Conservation (phyloP, 768 basidiomycete genomes). For the Favolaschia claudopus region DNA sequence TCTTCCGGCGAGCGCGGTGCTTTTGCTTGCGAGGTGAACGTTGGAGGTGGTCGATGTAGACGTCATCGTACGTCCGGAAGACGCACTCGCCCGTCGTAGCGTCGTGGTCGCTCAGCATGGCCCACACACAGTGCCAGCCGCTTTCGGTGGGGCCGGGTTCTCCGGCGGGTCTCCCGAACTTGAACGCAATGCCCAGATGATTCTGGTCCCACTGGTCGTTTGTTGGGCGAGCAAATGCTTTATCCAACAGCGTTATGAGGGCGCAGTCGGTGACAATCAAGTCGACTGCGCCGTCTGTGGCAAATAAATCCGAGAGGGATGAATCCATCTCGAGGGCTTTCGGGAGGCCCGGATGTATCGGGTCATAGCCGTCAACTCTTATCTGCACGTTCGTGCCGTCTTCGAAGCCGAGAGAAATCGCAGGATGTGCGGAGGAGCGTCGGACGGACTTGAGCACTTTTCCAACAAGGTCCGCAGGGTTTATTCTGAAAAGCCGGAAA, state of each 20-base stretch:
- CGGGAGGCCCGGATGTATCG: constrained; percentile 60
- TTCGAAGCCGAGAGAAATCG: constrained; percentile 54
- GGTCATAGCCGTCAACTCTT: constrained; percentile 71
- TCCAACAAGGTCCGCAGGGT: constrained; percentile 52
- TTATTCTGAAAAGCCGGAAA: constrained; percentile 40
- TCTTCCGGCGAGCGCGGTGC: constrained; percentile 17
- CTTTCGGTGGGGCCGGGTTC: constrained; percentile 14
- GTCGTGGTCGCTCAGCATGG: constrained; percentile 62
- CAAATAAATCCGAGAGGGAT: constrained; percentile 46
- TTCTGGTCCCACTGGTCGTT: constrained; percentile 52
- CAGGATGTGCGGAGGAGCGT: constrained; percentile 53
- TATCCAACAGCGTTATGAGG: constrained; percentile 62
- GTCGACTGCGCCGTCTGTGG: constrained; percentile 39
- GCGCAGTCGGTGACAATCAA: constrained; percentile 61
- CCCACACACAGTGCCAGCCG: constrained; percentile 72
- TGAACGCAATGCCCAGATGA: constrained; percentile 60
- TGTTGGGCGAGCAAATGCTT: constrained; percentile 53
- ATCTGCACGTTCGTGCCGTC: constrained; percentile 55
- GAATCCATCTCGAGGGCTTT: constrained; percentile 65
- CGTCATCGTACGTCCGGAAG: constrained; percentile 68
- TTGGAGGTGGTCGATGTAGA: constrained; percentile 58
- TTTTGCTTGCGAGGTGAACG: constrained; percentile 48
- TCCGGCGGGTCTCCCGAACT: constrained; percentile 48
- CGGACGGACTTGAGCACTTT: constrained; percentile 49
- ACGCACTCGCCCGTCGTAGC: constrained; percentile 46